Conservation (phyloP, 768 basidiomycete genomes). For the Termitomyces sp. region DNA sequence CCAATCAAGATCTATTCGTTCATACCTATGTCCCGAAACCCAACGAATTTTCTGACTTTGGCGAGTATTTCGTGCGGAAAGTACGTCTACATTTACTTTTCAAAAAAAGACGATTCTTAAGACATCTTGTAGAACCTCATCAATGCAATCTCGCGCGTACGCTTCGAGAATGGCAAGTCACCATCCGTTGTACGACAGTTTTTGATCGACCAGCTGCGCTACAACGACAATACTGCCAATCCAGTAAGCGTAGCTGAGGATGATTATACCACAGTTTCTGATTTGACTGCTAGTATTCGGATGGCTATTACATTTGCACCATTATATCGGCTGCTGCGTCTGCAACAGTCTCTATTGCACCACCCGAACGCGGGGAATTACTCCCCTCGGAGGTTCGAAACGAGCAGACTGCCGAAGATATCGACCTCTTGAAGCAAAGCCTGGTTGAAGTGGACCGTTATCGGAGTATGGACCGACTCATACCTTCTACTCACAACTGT, state of each 20-base stretch:
- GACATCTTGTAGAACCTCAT: slow-evolving; percentile 56
- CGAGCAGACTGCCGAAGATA: slow-evolving; percentile 66
- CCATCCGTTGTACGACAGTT: slow-evolving; percentile 83
- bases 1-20: slow-evolving; percentile 74
- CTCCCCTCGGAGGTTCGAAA: slow-evolving; percentile 60
- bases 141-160: slow-evolving; percentile 78
- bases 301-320: slow-evolving; percentile 85
- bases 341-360: slow-evolving; percentile 67
- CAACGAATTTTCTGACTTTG: slow-evolving; percentile 87
- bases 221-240: slow-evolving; percentile 93
- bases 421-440: slow-evolving; percentile 66
- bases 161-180: slow-evolving; percentile 83
- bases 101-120: not conserved
- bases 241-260: slow-evolving; percentile 43
- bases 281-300: slow-evolving; percentile 61
- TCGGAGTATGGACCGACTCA: slow-evolving; percentile 90
- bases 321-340: slow-evolving; percentile 80
- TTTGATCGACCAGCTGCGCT: slow-evolving; percentile 86
- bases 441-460: slow-evolving; percentile 84
- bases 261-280: not conserved
- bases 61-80: slow-evolving; percentile 95
- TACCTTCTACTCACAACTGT: slow-evolving; percentile 91
- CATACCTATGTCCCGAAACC: slow-evolving; percentile 92
- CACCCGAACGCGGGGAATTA: slow-evolving; percentile 79
- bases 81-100: slow-evolving; percentile 36